Conservation (phyloP, 1,284 basidiomycete species). For the Cystobasidium slooffiae region DNA sequence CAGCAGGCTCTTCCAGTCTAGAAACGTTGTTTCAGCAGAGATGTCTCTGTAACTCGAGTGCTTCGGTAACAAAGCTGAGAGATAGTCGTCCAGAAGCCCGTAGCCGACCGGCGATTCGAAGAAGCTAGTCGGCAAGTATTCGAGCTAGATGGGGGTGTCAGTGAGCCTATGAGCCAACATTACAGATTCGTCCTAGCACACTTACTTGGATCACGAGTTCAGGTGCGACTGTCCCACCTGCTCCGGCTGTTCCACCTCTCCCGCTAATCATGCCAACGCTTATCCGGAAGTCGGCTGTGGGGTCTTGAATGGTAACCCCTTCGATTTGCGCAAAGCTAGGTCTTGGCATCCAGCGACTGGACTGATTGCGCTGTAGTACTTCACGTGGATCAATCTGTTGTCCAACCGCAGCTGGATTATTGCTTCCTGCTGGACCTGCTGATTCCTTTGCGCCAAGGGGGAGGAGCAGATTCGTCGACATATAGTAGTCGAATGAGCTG, state of each 20-base stretch:
- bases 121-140: constrained; percentile 20
- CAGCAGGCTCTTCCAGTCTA: constrained; percentile 39
- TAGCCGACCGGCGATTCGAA: neutral
- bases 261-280: constrained; percentile 36
- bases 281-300: constrained; percentile 21
- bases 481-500: constrained; percentile 27
- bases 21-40: constrained; percentile 22
- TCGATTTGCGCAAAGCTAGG: constrained; percentile 38
- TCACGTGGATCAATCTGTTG: constrained; percentile 5
- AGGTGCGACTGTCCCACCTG: neutral
- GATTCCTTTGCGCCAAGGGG: constrained; percentile 18
- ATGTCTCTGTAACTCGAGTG: constrained; percentile 14
- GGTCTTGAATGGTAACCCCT: constrained; percentile 24
- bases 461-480: constrained; percentile 24
- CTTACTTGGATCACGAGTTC: constrained; percentile 28
- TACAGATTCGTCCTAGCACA: neutral
- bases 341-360: constrained; percentile 32
- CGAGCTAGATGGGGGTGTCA: neutral
- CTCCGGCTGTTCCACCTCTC: constrained; percentile 32
- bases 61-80: constrained; percentile 4
- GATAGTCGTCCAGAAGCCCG: constrained; percentile 28
- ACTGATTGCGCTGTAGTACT: constrained; percentile 22
- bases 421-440: neutral
- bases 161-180: neutral
- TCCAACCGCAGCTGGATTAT: neutral